A percentile compares a stretch with the other conserved stretches of the same genome.
Conservation (phyloP, 805 yeast genomes). For the Torulaspora gathmanii region DNA sequence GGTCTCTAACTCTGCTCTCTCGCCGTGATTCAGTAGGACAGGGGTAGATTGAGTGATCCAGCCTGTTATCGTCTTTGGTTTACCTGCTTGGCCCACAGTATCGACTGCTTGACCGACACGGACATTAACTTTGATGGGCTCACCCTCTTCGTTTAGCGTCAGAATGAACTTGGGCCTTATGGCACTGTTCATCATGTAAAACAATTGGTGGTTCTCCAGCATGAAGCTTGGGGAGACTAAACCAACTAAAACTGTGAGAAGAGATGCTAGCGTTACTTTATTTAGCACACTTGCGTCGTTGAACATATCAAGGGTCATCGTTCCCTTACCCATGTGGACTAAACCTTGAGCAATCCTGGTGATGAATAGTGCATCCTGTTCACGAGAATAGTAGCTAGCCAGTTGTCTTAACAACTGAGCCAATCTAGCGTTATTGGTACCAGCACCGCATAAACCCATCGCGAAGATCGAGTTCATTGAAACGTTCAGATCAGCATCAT, state of each 20-base stretch:
- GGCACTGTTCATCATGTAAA: constrained; percentile 82
- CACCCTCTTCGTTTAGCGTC: constrained; percentile 85
- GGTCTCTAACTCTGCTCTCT: constrained; percentile 88
- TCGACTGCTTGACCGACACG: constrained; percentile 99
- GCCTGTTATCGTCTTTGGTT: constrained; percentile 97
- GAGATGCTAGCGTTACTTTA: constrained; percentile 83
- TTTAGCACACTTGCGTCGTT: constrained; percentile 83
- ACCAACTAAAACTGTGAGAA: constrained; percentile 78
- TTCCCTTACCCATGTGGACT: constrained; percentile 94
- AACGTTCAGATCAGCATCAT: constrained; percentile 89
- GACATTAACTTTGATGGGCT: constrained; percentile 91
- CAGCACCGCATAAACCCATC: constrained; percentile 98
- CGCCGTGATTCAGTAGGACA: constrained; percentile 87
- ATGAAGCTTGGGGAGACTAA: constrained; percentile 84
- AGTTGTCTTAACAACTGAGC: constrained; percentile 93
- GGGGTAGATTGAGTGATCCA: constrained; percentile 99
- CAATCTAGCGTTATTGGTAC: constrained; percentile 96
- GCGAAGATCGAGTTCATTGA: constrained; percentile 92
- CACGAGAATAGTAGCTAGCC: constrained; percentile 87
- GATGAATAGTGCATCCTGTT: constrained; percentile 84
- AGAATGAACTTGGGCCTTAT: constrained; percentile 89
- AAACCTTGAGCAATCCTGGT: constrained; percentile 94
- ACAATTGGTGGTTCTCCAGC: constrained; percentile 73
- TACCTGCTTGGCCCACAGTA: constrained; percentile 98
- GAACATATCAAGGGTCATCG: constrained; percentile 83